Evolutionary conservation across 2,329 filamentous ascomycete species (phyloP).

Genomic region (Pseudogymnoascus sp.): DNA sequence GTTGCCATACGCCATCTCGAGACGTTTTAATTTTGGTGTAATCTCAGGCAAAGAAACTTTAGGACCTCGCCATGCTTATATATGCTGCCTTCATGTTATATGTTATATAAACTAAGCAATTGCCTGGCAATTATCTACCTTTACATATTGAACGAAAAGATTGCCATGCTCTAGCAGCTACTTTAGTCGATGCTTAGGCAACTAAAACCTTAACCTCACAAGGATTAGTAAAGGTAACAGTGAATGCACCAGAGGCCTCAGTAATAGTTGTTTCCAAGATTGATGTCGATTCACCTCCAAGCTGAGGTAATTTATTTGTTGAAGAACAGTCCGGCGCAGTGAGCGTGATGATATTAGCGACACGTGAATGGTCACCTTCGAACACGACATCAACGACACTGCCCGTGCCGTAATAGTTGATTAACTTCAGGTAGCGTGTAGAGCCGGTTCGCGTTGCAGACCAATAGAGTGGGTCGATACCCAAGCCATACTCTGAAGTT

Average conservation of each 20-base stretch:
- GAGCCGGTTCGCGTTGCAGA: constrained; percentile 18
- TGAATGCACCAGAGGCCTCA: not conserved
- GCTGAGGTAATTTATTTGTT: not conserved
- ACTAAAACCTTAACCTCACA: not conserved
- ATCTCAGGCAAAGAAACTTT: not conserved
- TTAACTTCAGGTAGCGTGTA: not conserved
- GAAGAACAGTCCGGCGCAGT: not conserved
- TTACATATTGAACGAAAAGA: not conserved
- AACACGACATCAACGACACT: not conserved
- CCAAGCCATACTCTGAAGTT: constrained; percentile 14
- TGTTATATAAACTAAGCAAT: not conserved
- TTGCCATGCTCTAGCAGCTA: not conserved
- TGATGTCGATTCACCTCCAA: not conserved
- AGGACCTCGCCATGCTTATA: not conserved
- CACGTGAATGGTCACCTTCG: not conserved
- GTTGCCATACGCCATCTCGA: not conserved
- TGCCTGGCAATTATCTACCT: not conserved
- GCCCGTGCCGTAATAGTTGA: not conserved
- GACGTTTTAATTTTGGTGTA: not conserved
- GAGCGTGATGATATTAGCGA: not conserved
- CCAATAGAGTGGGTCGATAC: constrained; percentile 25
- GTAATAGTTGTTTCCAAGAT: not conserved
- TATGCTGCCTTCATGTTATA: not conserved
- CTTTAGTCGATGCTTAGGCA: not conserved
- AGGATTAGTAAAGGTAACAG: not conserved